Evolutionary conservation across 768 basidiomycete species (phyloP), one percentile per base, ranked within the genome.

Genomic region (Mycena epipterygia): DNA sequence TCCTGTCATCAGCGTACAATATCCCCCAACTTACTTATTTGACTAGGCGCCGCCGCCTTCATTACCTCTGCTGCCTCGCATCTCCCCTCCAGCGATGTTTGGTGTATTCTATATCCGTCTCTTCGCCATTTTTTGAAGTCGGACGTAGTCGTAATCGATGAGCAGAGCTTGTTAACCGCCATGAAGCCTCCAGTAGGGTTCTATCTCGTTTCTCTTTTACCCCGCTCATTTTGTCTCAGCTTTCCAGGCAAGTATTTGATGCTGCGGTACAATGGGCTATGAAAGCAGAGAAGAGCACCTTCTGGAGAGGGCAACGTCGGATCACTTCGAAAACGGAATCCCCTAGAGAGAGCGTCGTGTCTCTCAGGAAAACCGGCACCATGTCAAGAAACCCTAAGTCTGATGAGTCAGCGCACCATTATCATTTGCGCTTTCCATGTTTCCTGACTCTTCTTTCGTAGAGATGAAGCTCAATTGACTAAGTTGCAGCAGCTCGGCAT

Each of bases 31-130:
- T 21, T 64, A 52, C 71, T 65, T 9, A 30, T 60, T 53, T 39
- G n/a, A 23, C 23, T 60, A 97, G 96, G 94, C 27, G 90, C 97
- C 21, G 91, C 90, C 16, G 91, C 95, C 0, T 96, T 99, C 78
- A 92, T 99, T 49, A 91, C 95, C 2, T 91, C 95, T 5, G 93
- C 95, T 12, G 92, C 93, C 2, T 90, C 91, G 48, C 92, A 94
- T 71, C 87, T 99, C 8, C 93, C 93, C 0, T 80, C 85, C 3
- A 96, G 95, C 61, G 98, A 99, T 77, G 91, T 95, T 25, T 99
- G 98, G 97, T 98, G 96, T 76, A 97, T 99, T 46, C 80, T 99
- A 12, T 99, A 99, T 74, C 97, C 98, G 0, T 94, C 93, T 0
- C 81, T 99, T 46, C 88, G 94, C 52, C 93, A 96, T 75, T 90